These are phyloP conservation scores for Tuber aestivum DNA, from an alignment of 495 filamentous ascomycete species.

Conservation along the genomic window DNA sequence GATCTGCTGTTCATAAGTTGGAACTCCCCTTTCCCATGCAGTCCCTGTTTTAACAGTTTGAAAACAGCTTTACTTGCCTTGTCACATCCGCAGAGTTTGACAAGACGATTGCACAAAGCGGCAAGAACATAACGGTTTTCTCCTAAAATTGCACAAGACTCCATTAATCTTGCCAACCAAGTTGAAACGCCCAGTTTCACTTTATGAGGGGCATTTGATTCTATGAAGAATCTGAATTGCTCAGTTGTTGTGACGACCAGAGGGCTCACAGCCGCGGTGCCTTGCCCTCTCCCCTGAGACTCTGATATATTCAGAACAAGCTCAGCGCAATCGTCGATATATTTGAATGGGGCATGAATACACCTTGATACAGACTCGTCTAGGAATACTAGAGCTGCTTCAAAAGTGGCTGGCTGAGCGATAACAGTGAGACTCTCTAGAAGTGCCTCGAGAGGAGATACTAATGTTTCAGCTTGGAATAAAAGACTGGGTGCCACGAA, in stretches of 20 bases:
- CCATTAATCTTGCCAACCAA: conserved; percentile 38
- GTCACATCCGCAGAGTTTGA: conserved; percentile 5
- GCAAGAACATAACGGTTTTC: conserved; percentile 37
- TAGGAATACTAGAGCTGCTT: conserved; percentile 29
- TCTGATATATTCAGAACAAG: conserved; percentile 20
- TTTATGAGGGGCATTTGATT: conserved; percentile 14
- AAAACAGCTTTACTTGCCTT: conserved; percentile 20
- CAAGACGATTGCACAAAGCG: conserved; percentile 28
- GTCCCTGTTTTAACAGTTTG: conserved; percentile 11
- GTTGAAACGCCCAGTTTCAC: conserved; percentile 22
- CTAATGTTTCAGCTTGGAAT: conserved; percentile 36
- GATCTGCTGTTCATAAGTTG: conserved; percentile 2
- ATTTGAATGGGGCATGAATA: conserved; percentile 40
- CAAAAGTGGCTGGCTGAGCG: conserved; percentile 14
- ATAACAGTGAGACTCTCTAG: conserved; percentile 38
- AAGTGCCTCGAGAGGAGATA: conserved; percentile 36
- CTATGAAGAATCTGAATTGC: conserved; percentile 38
- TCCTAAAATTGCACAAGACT: conserved; percentile 32
- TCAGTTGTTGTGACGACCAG: conserved; percentile 36
- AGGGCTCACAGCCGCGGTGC: conserved; percentile 31
- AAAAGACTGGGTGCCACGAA: conserved; percentile 33
- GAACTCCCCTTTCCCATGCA: conserved; percentile 10
- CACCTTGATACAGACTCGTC: conserved; percentile 35
- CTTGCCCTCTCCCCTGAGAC: background rate
- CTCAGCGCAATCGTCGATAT: conserved; percentile 37